Conservation (phyloP, 2,329 filamentous ascomycete species). For the Colletotrichum filicis region DNA sequence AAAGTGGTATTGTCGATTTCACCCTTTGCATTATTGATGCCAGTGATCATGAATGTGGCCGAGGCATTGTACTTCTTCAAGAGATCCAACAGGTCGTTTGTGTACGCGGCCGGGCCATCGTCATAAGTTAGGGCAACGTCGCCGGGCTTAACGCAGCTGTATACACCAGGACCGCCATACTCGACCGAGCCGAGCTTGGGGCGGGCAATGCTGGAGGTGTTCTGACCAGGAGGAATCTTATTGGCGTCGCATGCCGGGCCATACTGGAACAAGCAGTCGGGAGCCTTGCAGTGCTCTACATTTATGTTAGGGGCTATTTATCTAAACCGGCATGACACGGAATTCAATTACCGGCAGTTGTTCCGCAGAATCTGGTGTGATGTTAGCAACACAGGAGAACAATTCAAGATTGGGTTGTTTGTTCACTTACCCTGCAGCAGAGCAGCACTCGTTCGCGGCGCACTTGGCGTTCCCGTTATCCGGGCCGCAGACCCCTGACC, state of each 20-base stretch:
- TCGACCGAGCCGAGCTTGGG: slow-evolving; percentile 57
- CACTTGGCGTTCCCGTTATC: slow-evolving; percentile 38
- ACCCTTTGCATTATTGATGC: slow-evolving; percentile 58
- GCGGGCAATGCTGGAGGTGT: slow-evolving; percentile 60
- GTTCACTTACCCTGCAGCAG: slow-evolving; percentile 39
- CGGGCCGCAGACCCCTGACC: slow-evolving; percentile 57
- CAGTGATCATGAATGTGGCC: slow-evolving; percentile 55
- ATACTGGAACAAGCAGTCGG: slow-evolving; percentile 65
- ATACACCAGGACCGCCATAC: slow-evolving; percentile 56
- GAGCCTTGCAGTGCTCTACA: slow-evolving; percentile 57
- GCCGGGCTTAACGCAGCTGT: slow-evolving; percentile 34
- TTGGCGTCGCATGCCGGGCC: slow-evolving; percentile 65
- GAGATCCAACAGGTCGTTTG: slow-evolving; percentile 52
- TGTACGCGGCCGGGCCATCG: slow-evolving; percentile 57
- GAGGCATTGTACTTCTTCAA: slow-evolving; percentile 44
- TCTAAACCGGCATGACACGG: background rate
- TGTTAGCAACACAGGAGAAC: background rate
- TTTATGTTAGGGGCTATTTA: background rate
- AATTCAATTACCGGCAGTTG: slow-evolving; percentile 5
- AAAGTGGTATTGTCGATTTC: slow-evolving; percentile 53
- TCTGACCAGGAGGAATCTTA: slow-evolving; percentile 56
- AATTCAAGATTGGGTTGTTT: background rate
- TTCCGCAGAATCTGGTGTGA: slow-evolving; percentile 22
- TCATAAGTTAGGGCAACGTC: slow-evolving; percentile 59
- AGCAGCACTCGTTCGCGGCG: slow-evolving; percentile 41